Conservation (phyloP, 1,139 yeast genomes). For the Neolecta irregularis region DNA sequence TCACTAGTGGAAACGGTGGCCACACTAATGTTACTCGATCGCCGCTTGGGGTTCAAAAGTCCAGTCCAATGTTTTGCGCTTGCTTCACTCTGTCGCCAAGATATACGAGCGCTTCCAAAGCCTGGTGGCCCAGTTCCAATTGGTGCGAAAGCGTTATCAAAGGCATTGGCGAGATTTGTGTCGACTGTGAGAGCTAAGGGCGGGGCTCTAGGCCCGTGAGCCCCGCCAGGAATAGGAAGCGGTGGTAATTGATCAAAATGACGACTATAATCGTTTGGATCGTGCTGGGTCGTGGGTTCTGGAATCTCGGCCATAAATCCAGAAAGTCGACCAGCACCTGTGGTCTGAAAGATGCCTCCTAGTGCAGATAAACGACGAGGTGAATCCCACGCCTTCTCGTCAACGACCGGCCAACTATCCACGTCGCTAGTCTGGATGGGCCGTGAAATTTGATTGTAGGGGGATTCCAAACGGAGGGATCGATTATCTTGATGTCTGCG, state of each 20-base stretch:
- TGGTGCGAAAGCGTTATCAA: no score
- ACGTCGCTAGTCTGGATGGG: conserved; percentile 8
- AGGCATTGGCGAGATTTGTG: conserved; percentile 1
- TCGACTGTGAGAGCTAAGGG: conserved; percentile 7
- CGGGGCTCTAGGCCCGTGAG: conserved; percentile 8
- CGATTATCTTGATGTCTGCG: conserved; percentile 3
- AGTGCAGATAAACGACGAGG: conserved; percentile 13
- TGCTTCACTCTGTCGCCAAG: conserved; percentile 3
- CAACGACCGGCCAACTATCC: conserved; percentile 10
- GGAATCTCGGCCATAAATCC: conserved; percentile 14
- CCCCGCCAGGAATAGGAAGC: conserved; percentile 4
- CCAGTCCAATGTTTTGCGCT: conserved; percentile 4
- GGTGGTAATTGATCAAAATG: conserved; percentile 9
- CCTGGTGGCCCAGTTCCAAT: no score
- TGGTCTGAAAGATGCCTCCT: conserved; percentile 12
- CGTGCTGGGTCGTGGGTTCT: neutral
- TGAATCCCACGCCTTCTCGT: conserved; percentile 8
- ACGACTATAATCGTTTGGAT: conserved; percentile 4
- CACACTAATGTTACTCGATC: conserved; percentile 5
- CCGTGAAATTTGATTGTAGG: conserved; percentile 19
- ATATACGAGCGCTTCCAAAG: conserved; percentile 2
- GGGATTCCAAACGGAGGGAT: conserved; percentile 1
- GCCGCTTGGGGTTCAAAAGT: neutral
- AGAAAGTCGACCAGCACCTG: conserved; percentile 10
- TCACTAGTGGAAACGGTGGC: conserved; percentile 10